phyloP scores from a whole-genome alignment of 176 grass and related monocot species.

The Phragmites australis region DNA sequence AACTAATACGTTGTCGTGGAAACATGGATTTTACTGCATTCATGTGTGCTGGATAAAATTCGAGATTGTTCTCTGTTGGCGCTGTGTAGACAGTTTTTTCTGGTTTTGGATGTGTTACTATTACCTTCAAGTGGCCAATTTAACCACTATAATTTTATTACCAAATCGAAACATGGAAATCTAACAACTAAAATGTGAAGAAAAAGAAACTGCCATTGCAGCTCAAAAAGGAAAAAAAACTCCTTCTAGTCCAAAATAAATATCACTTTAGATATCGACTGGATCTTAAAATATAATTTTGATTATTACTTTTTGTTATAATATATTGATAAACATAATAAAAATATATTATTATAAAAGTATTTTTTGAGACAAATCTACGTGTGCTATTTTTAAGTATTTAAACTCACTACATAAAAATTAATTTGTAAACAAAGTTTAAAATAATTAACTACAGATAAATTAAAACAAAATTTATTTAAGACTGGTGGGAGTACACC shows the following conservation, averaged over 20 bases:
- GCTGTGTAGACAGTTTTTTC: background rate
- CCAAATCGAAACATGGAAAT: background rate
- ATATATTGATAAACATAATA: no score
- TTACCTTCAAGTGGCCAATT: background rate
- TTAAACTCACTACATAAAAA: no score
- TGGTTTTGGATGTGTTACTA: background rate
- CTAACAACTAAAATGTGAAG: background rate
- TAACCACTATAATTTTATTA: background rate
- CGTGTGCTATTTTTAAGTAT: no score
- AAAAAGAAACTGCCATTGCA: background rate
- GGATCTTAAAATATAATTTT: no score
- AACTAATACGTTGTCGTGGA: background rate
- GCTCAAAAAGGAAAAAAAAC: background rate
- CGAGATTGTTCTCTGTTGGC: background rate
- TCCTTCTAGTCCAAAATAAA: no score
- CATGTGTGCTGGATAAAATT: background rate
- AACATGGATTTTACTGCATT: background rate
- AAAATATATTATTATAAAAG: no score
- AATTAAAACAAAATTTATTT: no score
- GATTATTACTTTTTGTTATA: no score
- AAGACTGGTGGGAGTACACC: background rate
- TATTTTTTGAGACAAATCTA: no score
- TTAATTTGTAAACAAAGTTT: no score
- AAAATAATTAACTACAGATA: no score
- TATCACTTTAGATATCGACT: no score